These are phyloP conservation scores for Dorcoceras hygrometricum DNA, from an alignment of 257 asterid species.

Conservation along the genomic window DNA sequence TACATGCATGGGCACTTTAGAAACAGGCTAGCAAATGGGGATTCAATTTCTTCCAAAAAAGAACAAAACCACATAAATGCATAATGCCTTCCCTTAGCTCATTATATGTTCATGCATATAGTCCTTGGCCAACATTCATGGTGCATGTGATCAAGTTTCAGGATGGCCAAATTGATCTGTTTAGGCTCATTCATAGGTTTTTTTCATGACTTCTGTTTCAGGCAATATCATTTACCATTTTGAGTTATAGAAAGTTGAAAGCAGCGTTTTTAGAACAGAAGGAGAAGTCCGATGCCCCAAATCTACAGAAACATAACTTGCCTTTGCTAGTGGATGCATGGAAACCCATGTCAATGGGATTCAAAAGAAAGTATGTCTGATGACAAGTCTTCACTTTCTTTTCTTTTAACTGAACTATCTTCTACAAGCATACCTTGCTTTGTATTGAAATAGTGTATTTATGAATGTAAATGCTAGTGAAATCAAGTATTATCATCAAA, in stretches of 20 bases:
- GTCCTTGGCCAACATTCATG: slow-evolving; percentile 1
- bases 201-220: slow-evolving; percentile 32
- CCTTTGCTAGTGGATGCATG: slow-evolving; percentile 75
- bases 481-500: not conserved
- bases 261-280: slow-evolving; percentile 36
- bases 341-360: slow-evolving; percentile 92
- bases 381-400: not conserved
- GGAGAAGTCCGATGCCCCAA: slow-evolving; percentile 31
- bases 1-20: not conserved
- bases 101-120: not conserved
- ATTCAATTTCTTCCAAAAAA: slow-evolving; percentile 6
- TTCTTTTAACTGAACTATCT: not conserved
- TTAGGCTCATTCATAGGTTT: not conserved
- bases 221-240: slow-evolving; percentile 76
- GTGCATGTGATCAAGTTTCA: not conserved
- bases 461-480: not conserved
- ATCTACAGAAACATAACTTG: slow-evolving; percentile 24
- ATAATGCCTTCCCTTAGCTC: not conserved
- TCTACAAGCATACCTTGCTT: slow-evolving; percentile 1
- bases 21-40: not conserved
- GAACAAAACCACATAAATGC: not conserved
- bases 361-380: slow-evolving; percentile 66
- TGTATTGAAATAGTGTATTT: not conserved
- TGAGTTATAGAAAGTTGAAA: slow-evolving; percentile 74
- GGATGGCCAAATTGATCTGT: not conserved